Base-by-base conservation (phyloP, 1,284 basidiomycete genomes). In the Sphaerobolus stellatus region DNA sequence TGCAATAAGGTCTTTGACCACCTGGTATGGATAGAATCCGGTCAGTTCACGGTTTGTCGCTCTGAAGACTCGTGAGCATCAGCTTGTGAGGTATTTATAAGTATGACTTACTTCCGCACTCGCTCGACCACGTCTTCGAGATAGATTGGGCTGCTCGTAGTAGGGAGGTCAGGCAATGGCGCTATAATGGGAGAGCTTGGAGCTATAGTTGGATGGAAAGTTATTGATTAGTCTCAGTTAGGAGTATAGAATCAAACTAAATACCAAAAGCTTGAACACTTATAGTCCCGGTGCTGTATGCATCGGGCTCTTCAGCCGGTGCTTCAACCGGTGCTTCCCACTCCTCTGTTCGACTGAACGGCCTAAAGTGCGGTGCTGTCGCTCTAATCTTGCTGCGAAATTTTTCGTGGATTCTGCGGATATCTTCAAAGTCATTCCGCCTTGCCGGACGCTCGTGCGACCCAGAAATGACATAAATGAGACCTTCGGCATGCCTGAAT, bases 11-110 rank as follows among this genome's bases (percentile, higher is more conserved):
- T 64, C 57, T 5, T 74, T 62, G 28, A 81, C 81, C 0, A 87
- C 83, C 0, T 80, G 71, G 59, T 85, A 89, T 0, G 87, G 87
- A 56, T 78, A 81, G 57, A 80, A 78, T 14, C 78, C 82, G 0
- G 88, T 86, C 0, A 90, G 72, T 62, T 90, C 85, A 5, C 86
- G 81, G 0, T 85, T 85, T 1, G 81, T 77, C 1, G 84, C 79
- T 6, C 88, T 90, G 56, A 7, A 48, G 4, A 51, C 8, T 11
- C 8, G n/a, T n/a, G n/a, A n/a, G n/a, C n/a, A n/a, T n/a, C n/a
- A n/a, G n/a, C n/a, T n/a, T n/a, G n/a, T n/a, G n/a, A n/a, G n/a
- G n/a, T n/a, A n/a, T n/a, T n/a, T n/a, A 27, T 18, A 31, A 20
- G 11, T 33, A 14, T n/a, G n/a, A n/a, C n/a, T n/a, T n/a, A 77